Evolutionary conservation across 2,329 filamentous ascomycete genomes (phyloP).

Genomic region (Diaporthe amygdali): DNA sequence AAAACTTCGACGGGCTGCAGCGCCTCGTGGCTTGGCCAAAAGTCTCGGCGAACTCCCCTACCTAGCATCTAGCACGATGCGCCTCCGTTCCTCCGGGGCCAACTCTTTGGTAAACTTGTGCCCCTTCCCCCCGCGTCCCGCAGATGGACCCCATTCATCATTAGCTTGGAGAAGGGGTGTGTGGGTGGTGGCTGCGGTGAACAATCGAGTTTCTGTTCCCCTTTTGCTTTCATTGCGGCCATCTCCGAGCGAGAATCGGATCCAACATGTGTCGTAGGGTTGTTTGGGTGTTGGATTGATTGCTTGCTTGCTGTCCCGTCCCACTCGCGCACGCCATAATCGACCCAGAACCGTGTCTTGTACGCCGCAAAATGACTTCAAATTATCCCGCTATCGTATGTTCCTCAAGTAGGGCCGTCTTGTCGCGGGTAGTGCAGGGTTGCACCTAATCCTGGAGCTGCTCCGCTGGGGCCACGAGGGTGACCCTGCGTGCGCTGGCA

Average conservation of each 20-base stretch:
- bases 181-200: neutral
- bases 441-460: slow-evolving; percentile 23
- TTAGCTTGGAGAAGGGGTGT: slow-evolving; percentile 18
- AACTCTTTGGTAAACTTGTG: slow-evolving; percentile 22
- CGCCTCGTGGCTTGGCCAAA: slow-evolving; percentile 27
- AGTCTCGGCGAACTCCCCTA: slow-evolving; percentile 21
- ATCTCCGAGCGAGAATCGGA: neutral
- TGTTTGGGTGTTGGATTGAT: slow-evolving; percentile 12
- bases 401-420: slow-evolving; percentile 19
- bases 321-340: slow-evolving; percentile 21
- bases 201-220: neutral
- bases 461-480: slow-evolving; percentile 24
- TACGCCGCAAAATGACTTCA: slow-evolving; percentile 25
- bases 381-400: slow-evolving; percentile 25
- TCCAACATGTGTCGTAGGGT: slow-evolving; percentile 21
- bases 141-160: slow-evolving; percentile 20
- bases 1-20: slow-evolving; percentile 23
- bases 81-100: slow-evolving; percentile 19
- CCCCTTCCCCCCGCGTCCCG: slow-evolving; percentile 17
- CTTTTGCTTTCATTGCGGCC: neutral
- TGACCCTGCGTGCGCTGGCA: slow-evolving; percentile 9
- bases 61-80: slow-evolving; percentile 21
- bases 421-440: slow-evolving; percentile 24
- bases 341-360: slow-evolving; percentile 26
- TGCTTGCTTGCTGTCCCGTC: neutral